Evolutionary conservation across 305 asterid genomes (phyloP).

Genomic region (Rubia peregrina): DNA sequence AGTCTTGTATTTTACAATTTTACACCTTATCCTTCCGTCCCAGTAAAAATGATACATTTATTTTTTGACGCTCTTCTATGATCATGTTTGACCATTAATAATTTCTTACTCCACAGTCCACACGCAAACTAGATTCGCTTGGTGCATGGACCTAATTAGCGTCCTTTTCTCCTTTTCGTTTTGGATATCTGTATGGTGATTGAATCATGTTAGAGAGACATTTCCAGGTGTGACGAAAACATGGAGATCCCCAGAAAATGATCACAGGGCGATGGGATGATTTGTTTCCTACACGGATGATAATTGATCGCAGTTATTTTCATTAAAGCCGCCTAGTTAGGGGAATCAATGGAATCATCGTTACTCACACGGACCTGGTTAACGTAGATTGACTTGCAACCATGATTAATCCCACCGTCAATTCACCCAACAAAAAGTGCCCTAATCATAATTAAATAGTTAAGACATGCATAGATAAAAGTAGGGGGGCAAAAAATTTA

Average conservation of each 20-base stretch:
- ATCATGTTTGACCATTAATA: no score
- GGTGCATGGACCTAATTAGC: no score
- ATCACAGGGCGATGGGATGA: background rate
- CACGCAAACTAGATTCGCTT: no score
- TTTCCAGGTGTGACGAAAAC: background rate
- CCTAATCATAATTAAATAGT: background rate
- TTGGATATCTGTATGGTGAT: background rate
- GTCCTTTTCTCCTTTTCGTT: no score
- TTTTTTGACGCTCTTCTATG: no score
- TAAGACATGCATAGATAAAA: background rate
- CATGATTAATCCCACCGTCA: conserved; percentile 15
- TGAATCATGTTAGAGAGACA: background rate
- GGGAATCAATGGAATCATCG: conserved; percentile 17
- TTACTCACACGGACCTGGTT: conserved; percentile 3
- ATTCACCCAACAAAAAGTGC: background rate
- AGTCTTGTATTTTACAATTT: no score
- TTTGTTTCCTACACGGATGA: background rate
- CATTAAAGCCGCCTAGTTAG: conserved; percentile 11
- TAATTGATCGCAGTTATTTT: background rate
- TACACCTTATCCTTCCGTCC: no score
- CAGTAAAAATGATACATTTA: no score
- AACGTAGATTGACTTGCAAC: conserved; percentile 6
- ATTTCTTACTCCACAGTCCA: no score
- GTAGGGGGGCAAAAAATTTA: background rate
- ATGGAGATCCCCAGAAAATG: conserved; percentile 9